A percentile compares a stretch with the other conserved stretches of the same genome.
phyloP scores from a whole-genome alignment of 768 basidiomycete species.

The Lactifluus echinatus region DNA sequence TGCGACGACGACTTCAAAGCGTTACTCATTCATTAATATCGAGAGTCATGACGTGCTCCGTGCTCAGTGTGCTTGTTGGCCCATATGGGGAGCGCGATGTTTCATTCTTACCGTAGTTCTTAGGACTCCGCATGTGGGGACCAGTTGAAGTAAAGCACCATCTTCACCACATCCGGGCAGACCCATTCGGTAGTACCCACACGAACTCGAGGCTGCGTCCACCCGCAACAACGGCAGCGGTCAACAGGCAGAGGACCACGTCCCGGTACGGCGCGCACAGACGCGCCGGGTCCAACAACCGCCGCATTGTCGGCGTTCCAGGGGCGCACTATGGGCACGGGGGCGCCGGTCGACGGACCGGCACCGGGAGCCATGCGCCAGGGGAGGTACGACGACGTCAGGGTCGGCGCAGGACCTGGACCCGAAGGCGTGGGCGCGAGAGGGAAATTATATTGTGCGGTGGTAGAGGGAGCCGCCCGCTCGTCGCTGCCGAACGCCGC shows the following conservation, averaged over 20 bases:
- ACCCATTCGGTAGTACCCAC: conserved; percentile 7
- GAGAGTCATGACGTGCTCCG: too few relatives aligned
- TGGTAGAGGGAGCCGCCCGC: not conserved
- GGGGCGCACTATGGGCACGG: not conserved
- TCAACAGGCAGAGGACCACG: not conserved
- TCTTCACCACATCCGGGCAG: conserved; percentile 5
- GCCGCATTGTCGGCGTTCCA: not conserved
- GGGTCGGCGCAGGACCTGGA: not conserved
- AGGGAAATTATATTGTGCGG: not conserved
- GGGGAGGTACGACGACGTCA: not conserved
- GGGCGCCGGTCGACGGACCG: not conserved
- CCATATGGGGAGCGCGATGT: too few relatives aligned
- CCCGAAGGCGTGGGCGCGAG: not conserved
- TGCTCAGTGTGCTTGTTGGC: too few relatives aligned
- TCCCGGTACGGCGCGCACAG: not conserved
- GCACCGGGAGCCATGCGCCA: not conserved
- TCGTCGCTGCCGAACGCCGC: not conserved
- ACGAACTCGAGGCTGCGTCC: not conserved
- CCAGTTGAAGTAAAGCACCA: conserved; percentile 3
- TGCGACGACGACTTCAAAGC: too few relatives aligned
- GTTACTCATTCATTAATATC: too few relatives aligned
- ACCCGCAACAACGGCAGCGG: not conserved
- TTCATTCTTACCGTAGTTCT: not conserved
- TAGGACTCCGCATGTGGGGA: conserved; percentile 3
- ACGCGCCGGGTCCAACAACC: not conserved